A percentile compares a stretch with the other conserved stretches of the same genome.
phyloP scores from a whole-genome alignment of 179 eudicot species.

The Silene vulgaris region DNA sequence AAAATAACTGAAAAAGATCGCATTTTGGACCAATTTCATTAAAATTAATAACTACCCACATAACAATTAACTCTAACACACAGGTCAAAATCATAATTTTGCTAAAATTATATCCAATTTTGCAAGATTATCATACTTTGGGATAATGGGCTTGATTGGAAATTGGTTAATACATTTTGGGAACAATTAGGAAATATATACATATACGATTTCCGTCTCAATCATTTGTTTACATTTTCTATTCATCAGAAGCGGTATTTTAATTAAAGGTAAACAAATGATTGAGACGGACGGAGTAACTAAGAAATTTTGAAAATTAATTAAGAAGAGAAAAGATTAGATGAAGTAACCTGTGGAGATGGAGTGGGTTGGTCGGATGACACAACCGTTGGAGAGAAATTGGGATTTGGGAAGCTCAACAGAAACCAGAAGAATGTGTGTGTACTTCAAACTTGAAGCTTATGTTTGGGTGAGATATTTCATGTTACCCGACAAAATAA shows the following conservation, averaged over 20 bases:
- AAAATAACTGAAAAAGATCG: slow-evolving; percentile 8
- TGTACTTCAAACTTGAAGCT: neutral
- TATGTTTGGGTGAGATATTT: slow-evolving; percentile 3
- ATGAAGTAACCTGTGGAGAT: neutral
- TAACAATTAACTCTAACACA: neutral
- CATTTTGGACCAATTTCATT: slow-evolving; percentile 2
- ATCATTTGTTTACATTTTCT: too few relatives aligned
- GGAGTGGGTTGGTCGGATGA: slow-evolving; percentile 1
- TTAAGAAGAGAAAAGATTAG: neutral
- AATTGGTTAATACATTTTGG: neutral
- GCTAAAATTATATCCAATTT: neutral
- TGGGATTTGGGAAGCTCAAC: slow-evolving; percentile 6
- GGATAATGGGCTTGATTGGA: neutral
- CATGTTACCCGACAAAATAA: neutral
- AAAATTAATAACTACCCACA: slow-evolving; percentile 18
- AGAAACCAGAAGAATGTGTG: neutral
- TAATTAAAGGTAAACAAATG: too few relatives aligned
- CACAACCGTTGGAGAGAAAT: neutral
- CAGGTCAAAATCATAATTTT: slow-evolving; percentile 5
- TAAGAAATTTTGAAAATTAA: neutral
- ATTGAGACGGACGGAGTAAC: too few relatives aligned
- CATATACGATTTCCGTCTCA: too few relatives aligned
- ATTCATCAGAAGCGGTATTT: too few relatives aligned
- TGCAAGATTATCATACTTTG: neutral
- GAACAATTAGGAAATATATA: too few relatives aligned